Conservation (phyloP, 371 early-diverging fungal genomes). For the Nosema muscidifuracis region DNA sequence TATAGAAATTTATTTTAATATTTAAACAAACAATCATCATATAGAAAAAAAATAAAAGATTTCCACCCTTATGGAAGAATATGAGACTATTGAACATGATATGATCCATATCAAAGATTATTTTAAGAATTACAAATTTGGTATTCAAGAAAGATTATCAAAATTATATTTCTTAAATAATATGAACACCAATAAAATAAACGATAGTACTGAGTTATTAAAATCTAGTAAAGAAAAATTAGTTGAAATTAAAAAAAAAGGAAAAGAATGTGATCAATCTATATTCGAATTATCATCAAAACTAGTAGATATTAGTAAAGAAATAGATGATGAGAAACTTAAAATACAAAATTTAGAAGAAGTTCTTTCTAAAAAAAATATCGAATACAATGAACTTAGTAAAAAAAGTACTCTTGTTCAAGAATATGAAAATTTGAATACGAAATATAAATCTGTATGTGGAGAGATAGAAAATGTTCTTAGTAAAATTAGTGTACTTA, state of each 20-base stretch:
- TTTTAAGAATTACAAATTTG: slow-evolving; percentile 57
- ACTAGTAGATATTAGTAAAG: slow-evolving; percentile 9
- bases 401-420: slow-evolving; percentile 20
- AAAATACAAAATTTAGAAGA: slow-evolving; percentile 6
- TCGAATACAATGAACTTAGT: slow-evolving; percentile 16
- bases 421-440: slow-evolving; percentile 16
- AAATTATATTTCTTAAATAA: slow-evolving; percentile 51
- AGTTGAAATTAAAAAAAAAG: slow-evolving; percentile 42
- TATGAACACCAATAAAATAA: slow-evolving; percentile 10
- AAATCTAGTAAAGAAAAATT: slow-evolving; percentile 41
- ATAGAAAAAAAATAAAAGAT: not conserved
- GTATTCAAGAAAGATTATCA: slow-evolving; percentile 50
- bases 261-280: slow-evolving; percentile 29
- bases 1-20: too few species aligned
- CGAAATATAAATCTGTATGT: slow-evolving; percentile 33
- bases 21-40: not conserved
- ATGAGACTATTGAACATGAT: slow-evolving; percentile 56
- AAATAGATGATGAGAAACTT: slow-evolving; percentile 1
- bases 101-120: slow-evolving; percentile 53
- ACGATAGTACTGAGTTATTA: slow-evolving; percentile 26
- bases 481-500: slow-evolving; percentile 4
- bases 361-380: not conserved
- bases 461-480: not conserved
- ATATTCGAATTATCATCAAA: slow-evolving; percentile 37
- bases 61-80: slow-evolving; percentile 22